Conservation (phyloP, 2,329 filamentous ascomycete species). For the Chaetomiaceae sp. region DNA sequence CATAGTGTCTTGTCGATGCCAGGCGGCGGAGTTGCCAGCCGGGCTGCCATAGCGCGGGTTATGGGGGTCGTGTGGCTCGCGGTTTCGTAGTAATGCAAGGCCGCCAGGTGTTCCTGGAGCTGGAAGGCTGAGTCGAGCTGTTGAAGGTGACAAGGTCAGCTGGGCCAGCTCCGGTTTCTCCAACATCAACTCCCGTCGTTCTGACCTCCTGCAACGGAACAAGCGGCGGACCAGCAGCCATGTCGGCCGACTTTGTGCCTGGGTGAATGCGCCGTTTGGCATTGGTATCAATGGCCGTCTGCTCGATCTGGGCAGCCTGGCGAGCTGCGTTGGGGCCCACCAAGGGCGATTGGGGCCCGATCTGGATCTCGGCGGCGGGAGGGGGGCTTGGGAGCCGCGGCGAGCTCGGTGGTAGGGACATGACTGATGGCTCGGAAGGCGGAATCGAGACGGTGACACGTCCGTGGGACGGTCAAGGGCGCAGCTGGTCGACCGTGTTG, state of each 20-base stretch:
- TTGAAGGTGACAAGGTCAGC: background rate
- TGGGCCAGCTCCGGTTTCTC: background rate
- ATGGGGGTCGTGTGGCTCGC: constrained; percentile 64
- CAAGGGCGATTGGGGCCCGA: constrained; percentile 63
- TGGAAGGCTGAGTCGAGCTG: constrained; percentile 97
- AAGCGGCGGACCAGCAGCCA: constrained; percentile 86
- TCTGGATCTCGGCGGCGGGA: constrained; percentile 90
- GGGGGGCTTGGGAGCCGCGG: constrained; percentile 92
- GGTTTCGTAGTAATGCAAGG: constrained; percentile 79
- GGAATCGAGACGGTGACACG: background rate
- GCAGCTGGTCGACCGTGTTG: background rate
- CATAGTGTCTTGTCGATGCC: constrained; percentile 83
- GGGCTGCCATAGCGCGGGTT: constrained; percentile 66
- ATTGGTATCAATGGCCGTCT: constrained; percentile 63
- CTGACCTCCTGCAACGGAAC: constrained; percentile 77
- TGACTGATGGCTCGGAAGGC: constrained; percentile 34
- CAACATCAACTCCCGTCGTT: constrained; percentile 8
- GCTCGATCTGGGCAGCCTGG: constrained; percentile 59
- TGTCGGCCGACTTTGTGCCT: constrained; percentile 85
- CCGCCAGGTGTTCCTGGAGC: constrained; percentile 92
- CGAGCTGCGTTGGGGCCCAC: constrained; percentile 49
- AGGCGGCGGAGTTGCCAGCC: constrained; percentile 73
- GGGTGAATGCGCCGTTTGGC: constrained; percentile 82
- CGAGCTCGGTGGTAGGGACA: constrained; percentile 67
- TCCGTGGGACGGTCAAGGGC: background rate